These are phyloP conservation scores for Penicillium sp. DNA, from an alignment of 2,329 filamentous ascomycete species.

Conservation along the genomic window DNA sequence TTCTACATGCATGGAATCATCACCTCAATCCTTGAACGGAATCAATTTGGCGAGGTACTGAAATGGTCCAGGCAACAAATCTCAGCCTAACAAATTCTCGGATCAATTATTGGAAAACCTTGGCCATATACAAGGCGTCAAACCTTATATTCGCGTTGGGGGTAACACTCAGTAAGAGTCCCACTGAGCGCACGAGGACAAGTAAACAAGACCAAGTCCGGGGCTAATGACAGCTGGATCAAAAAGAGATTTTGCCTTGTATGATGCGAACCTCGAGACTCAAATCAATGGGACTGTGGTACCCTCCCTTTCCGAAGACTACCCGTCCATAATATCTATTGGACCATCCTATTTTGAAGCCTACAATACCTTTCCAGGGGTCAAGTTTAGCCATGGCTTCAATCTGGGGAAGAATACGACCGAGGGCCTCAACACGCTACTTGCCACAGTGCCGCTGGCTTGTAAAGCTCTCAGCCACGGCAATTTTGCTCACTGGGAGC, in stretches of 20 bases:
- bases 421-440: slow-evolving; percentile 47
- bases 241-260: slow-evolving; percentile 53
- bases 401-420: slow-evolving; percentile 52
- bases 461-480: slow-evolving; percentile 51
- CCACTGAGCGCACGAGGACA: background rate
- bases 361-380: slow-evolving; percentile 51
- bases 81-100: slow-evolving; percentile 54
- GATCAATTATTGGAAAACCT: slow-evolving; percentile 56
- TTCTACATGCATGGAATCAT: no score
- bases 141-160: slow-evolving; percentile 57
- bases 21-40: no score
- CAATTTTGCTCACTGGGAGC: slow-evolving; percentile 54
- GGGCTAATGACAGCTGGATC: background rate
- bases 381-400: slow-evolving; percentile 57
- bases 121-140: slow-evolving; percentile 48
- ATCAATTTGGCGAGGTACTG: no score
- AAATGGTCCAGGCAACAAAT: slow-evolving; percentile 43
- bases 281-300: slow-evolving; percentile 51
- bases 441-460: slow-evolving; percentile 51
- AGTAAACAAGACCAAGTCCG: background rate
- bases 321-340: slow-evolving; percentile 56
- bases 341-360: slow-evolving; percentile 60
- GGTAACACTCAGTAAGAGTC: slow-evolving; percentile 54
- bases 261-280: slow-evolving; percentile 47
- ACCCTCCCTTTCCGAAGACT: slow-evolving; percentile 48